phyloP scores from a whole-genome alignment of 306 rosid genomes.

The Inga laurina region DNA sequence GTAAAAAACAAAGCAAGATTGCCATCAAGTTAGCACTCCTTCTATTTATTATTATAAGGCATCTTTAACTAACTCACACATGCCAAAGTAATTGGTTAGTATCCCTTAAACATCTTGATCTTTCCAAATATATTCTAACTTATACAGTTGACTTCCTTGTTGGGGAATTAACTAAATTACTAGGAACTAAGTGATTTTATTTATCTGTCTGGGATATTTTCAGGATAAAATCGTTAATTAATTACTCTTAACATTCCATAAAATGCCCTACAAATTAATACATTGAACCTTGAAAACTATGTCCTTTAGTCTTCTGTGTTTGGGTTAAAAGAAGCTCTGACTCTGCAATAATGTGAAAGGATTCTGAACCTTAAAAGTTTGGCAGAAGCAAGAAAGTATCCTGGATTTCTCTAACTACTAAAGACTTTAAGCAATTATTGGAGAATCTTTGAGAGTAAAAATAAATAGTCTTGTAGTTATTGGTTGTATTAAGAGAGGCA shows the following conservation, averaged over 20 bases:
- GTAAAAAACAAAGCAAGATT: not conserved
- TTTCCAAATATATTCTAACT: not conserved
- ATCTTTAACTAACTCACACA: too few relatives aligned
- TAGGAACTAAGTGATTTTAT: not conserved
- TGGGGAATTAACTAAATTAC: not conserved
- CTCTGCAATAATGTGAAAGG: conserved; percentile 4
- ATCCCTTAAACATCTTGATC: not conserved
- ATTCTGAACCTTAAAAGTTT: conserved; percentile 7
- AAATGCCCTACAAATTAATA: too few relatives aligned
- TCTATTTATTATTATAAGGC: not conserved
- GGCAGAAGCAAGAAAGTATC: not conserved
- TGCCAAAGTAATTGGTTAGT: not conserved
- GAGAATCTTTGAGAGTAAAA: not conserved
- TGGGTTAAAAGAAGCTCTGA: not conserved
- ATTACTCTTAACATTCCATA: not conserved
- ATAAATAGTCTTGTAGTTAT: not conserved
- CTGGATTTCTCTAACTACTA: not conserved
- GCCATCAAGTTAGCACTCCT: not conserved
- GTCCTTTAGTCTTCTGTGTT: not conserved
- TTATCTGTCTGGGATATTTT: not conserved
- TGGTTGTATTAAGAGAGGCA: not conserved
- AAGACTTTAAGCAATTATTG: not conserved
- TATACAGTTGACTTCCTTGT: not conserved
- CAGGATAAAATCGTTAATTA: not conserved
- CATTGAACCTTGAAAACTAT: not conserved